Base-by-base conservation (phyloP, 352 stramenopile genomes). In the Phytophthora sp. region DNA sequence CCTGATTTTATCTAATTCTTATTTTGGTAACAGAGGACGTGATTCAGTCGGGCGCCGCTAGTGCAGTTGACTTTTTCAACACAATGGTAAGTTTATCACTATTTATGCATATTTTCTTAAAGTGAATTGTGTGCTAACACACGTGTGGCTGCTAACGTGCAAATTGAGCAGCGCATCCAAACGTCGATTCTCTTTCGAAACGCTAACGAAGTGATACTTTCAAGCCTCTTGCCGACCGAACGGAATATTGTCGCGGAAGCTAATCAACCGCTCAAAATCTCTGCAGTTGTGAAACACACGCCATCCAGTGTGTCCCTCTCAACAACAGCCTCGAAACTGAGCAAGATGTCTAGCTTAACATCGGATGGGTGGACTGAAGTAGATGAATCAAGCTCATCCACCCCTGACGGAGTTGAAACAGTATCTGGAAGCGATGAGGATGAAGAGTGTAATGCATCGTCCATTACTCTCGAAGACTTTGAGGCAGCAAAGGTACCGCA, bases 171-270 rank as follows among this genome's bases (percentile, higher is more conserved):
- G 81, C 72, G 82, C 3, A 62, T 94, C 24, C 86, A 92, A 66
- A 73, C 85, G 9, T 74, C 83, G 26, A 86, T 84, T 20, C 92
- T 94, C 66, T 94, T 92, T 57, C 81, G 69, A 34, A 77, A 90
- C 48, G 72, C 78, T 7, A 86, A 87, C 51, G 62, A 89, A 59
- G 74, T 72, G 3, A 50, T 92, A 9, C 62, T 84, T 8, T 72
- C 58, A 7, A 75, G 79, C 13, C 61, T 94, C 5, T 86, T 72
- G 10, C 43, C 66, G 31, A 71, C 61, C 2, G 82, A 90, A 49
- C 64, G 66, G 2, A 82, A 93, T 69, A 79, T 88, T 42, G 67
- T 91, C n/a, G 62, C 71, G 18, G 59, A 74, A 74, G 69, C 62
- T 39, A 49, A 57, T 62, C 49, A 71, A 51, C 27, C 66, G 8